phyloP scores from a whole-genome alignment of 352 stramenopile species.

The Phytopythium oedochilum region DNA sequence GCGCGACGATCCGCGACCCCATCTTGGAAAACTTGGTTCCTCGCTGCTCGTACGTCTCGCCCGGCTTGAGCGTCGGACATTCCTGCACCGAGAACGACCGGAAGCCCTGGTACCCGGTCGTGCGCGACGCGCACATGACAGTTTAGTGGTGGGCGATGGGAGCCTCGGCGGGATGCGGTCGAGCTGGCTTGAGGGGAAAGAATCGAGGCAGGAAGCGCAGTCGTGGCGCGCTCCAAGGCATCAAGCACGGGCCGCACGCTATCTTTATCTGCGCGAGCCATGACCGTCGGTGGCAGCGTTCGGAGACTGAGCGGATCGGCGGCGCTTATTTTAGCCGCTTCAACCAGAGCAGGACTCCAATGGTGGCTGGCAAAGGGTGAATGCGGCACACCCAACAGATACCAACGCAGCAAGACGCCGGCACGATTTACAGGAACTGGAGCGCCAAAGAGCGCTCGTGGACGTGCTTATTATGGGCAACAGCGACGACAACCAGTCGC shows the following conservation, averaged over 20 bases:
- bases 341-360: not conserved
- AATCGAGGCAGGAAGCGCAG: not conserved
- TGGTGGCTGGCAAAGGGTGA: too few species aligned
- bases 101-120: slow-evolving; percentile 77
- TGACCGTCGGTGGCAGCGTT: too few species aligned
- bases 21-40: slow-evolving; percentile 79
- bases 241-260: not conserved
- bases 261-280: not conserved
- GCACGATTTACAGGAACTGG: not conserved
- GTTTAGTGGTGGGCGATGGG: not conserved
- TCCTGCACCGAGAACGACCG: slow-evolving; percentile 60
- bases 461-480: not conserved
- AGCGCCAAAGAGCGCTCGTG: not conserved
- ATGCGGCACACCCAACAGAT: too few species aligned
- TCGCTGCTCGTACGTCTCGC: slow-evolving; percentile 57
- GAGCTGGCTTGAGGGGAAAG: not conserved
- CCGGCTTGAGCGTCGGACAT: slow-evolving; percentile 72
- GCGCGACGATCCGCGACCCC: slow-evolving; percentile 60
- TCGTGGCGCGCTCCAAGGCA: not conserved
- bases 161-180: too few species aligned
- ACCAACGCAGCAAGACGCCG: too few species aligned
- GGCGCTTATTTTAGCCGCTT: not conserved
- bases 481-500: not conserved
- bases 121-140: slow-evolving; percentile 37
- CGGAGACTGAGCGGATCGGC: too few species aligned